A percentile compares a stretch with the other conserved stretches of the same genome.
Evolutionary conservation across 306 rosid species (phyloP).

Genomic region (Carpinus viminea): DNA sequence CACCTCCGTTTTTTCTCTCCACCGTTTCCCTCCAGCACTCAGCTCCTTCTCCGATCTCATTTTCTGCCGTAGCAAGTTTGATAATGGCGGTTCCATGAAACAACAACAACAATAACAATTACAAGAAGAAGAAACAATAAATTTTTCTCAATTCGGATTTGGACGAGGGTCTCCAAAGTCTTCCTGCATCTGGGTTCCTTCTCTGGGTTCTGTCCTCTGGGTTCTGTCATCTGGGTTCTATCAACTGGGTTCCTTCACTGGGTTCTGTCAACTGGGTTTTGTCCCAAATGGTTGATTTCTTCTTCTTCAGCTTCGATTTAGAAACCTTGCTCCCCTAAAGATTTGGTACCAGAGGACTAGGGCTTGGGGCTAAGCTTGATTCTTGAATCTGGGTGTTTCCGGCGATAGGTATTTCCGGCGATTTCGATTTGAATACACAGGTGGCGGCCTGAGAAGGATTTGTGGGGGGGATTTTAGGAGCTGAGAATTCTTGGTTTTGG

Average conservation of each 20-base stretch:
- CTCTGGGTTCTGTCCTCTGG: too few relatives aligned
- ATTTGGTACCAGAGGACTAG: background rate
- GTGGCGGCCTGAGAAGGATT: too few relatives aligned
- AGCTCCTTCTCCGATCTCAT: too few relatives aligned
- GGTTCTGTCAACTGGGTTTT: slow-evolving; percentile 19
- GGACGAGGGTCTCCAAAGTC: slow-evolving; percentile 22
- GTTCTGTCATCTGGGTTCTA: too few relatives aligned
- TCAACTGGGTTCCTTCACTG: too few relatives aligned
- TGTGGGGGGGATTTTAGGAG: too few relatives aligned
- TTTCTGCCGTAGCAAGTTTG: too few relatives aligned
- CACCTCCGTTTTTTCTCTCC: too few relatives aligned
- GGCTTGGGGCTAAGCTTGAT: background rate
- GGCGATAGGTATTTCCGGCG: too few relatives aligned
- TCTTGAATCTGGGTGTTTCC: slow-evolving; percentile 32
- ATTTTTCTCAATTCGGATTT: background rate
- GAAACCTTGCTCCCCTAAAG: background rate
- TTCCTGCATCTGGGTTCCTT: slow-evolving; percentile 44
- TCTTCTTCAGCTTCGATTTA: background rate
- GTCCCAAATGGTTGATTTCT: slow-evolving; percentile 27
- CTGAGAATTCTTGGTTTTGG: too few relatives aligned
- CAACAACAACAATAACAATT: background rate
- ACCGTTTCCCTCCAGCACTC: too few relatives aligned
- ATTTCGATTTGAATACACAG: too few relatives aligned
- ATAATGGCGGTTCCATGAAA: slow-evolving; percentile 62
- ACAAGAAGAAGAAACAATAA: background rate